A percentile compares a stretch with the other conserved stretches of the same genome.
Conservation (phyloP, 164 flowering plant genomes). For the Buxus sempervirens region DNA sequence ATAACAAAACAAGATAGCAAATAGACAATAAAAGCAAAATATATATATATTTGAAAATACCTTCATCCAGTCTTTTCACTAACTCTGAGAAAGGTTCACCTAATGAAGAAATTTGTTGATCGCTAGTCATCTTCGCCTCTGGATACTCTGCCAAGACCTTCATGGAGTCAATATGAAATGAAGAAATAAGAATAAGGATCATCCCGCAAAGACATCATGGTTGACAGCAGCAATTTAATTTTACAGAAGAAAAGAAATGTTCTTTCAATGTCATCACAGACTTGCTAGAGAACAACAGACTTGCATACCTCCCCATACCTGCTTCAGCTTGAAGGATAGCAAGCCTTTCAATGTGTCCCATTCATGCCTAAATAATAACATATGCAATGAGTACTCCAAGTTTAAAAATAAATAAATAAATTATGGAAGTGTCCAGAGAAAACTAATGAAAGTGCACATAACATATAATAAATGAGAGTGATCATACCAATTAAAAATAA, state of each 20-base stretch:
- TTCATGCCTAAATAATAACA: conserved; percentile 52
- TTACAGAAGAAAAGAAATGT: neutral
- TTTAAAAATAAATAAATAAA: neutral
- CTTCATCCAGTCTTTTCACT: conserved; percentile 71
- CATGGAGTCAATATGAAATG: conserved; percentile 13
- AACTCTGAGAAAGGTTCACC: conserved; percentile 64
- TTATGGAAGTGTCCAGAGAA: neutral
- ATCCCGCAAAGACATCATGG: neutral
- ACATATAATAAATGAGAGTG: too few species aligned
- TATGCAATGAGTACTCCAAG: conserved; percentile 2
- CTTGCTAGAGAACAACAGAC: conserved; percentile 19
- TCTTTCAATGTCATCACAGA: neutral
- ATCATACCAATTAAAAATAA: too few species aligned
- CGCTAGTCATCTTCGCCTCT: conserved; percentile 54
- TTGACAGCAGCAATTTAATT: neutral
- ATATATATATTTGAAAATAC: conserved; percentile 24
- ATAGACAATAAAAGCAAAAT: neutral
- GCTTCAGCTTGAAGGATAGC: conserved; percentile 78
- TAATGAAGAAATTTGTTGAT: conserved; percentile 53
- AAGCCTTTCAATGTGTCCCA: conserved; percentile 72
- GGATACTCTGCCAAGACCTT: conserved; percentile 83
- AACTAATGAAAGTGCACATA: neutral
- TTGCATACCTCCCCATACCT: conserved; percentile 82
- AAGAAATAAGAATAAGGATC: neutral
- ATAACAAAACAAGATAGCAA: too few species aligned